Conservation (phyloP, 345 rosid genomes). For the Euphorbia lathyris region DNA sequence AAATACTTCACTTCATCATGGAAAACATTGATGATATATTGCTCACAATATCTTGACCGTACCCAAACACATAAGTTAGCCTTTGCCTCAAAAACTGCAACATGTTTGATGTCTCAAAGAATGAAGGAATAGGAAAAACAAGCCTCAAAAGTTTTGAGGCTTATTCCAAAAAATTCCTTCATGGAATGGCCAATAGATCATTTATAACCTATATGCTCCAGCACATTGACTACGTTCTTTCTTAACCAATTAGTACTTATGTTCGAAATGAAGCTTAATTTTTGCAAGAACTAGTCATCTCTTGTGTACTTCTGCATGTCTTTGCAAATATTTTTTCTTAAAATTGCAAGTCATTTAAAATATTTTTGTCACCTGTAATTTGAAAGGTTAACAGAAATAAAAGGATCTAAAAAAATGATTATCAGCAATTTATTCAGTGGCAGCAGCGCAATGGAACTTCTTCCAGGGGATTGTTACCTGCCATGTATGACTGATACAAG, state of each 20-base stretch:
- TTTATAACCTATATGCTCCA: background rate
- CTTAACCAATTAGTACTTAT: background rate
- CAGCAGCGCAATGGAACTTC: background rate
- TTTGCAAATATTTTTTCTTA: background rate
- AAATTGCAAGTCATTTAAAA: background rate
- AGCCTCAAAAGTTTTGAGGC: too few relatives aligned
- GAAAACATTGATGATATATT: background rate
- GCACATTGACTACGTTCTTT: constrained; percentile 4
- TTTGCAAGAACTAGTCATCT: background rate
- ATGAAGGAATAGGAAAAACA: too few relatives aligned
- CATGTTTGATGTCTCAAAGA: background rate
- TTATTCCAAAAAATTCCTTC: background rate
- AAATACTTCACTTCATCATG: background rate
- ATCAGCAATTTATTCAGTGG: background rate
- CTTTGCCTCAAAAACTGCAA: background rate
- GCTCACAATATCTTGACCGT: background rate
- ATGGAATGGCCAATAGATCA: background rate
- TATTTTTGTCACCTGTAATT: background rate
- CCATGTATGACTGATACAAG: constrained; percentile 95
- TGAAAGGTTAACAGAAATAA: background rate
- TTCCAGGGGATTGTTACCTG: constrained; percentile 45
- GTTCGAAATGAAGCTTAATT: background rate
- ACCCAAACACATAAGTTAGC: background rate
- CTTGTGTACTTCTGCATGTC: background rate
- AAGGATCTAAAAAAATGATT: background rate